phyloP scores from a whole-genome alignment of 139 green algal genomes.

The Diplosphaera chodatii region DNA sequence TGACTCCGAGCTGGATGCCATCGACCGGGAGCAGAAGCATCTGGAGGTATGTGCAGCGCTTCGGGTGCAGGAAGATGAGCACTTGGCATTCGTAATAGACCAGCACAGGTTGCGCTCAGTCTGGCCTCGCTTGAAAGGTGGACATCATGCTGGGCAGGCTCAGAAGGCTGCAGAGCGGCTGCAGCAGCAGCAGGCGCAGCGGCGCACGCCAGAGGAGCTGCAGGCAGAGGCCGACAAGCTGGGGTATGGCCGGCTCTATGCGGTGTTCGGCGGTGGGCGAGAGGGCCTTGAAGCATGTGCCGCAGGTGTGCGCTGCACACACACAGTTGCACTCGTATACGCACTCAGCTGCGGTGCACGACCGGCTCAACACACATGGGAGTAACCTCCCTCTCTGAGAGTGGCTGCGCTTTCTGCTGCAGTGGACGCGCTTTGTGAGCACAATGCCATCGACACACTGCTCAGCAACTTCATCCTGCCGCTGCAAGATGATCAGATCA shows the following conservation, averaged over 20 bases:
- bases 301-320: slow-evolving; percentile 27
- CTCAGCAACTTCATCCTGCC: slow-evolving; percentile 92
- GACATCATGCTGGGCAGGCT: no score
- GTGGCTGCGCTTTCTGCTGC: slow-evolving; percentile 11
- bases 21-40: not conserved
- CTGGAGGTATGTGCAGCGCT: no score
- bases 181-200: not conserved
- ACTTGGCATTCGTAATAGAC: no score
- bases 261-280: slow-evolving; percentile 53
- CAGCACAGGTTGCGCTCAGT: no score
- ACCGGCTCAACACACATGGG: no score
- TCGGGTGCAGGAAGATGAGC: no score
- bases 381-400: no score
- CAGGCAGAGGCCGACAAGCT: slow-evolving; percentile 34
- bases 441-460: slow-evolving; percentile 89
- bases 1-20: not conserved
- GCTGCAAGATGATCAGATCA: slow-evolving; percentile 75
- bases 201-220: slow-evolving; percentile 19
- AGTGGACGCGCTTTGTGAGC: slow-evolving; percentile 74
- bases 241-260: slow-evolving; percentile 73
- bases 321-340: no score
- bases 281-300: slow-evolving; percentile 76
- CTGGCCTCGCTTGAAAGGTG: no score
- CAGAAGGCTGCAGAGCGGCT: not conserved
- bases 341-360: no score